Conservation (phyloP, 208 protist species). For the Blastocrithidia nonstop region DNA sequence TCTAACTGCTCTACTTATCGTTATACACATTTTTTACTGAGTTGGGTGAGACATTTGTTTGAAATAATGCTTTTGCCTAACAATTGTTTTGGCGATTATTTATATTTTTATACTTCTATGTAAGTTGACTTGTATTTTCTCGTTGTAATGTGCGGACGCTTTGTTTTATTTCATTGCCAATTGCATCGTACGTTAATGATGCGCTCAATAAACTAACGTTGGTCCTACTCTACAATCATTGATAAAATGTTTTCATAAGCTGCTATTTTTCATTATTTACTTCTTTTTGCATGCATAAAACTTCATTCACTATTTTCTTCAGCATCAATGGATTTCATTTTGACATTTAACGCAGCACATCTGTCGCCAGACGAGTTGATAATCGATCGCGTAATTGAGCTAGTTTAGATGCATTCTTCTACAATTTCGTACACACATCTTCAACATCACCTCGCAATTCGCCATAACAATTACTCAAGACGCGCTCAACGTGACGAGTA, state of each 20-base stretch:
- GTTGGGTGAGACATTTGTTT: neutral
- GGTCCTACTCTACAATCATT: too few relatives aligned
- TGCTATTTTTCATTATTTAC: too few relatives aligned
- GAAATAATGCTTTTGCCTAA: neutral
- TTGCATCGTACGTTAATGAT: too few relatives aligned
- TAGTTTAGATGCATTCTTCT: constrained; percentile 16
- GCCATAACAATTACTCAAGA: constrained; percentile 33
- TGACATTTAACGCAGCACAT: constrained; percentile 27
- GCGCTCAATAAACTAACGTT: too few relatives aligned
- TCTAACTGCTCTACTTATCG: too few relatives aligned
- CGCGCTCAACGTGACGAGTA: constrained; percentile 28
- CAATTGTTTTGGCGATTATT: neutral
- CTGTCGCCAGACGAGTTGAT: constrained; percentile 29
- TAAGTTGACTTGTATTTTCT: too few relatives aligned
- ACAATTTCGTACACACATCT: constrained; percentile 18
- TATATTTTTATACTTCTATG: too few relatives aligned
- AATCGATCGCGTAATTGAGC: constrained; percentile 55
- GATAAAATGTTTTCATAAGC: too few relatives aligned
- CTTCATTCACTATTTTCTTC: constrained; percentile 22
- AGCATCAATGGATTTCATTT: constrained; percentile 29
- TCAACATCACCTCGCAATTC: constrained; percentile 41
- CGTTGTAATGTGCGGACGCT: too few relatives aligned
- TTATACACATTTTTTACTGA: neutral
- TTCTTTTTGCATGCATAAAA: constrained; percentile 17
- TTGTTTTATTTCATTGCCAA: too few relatives aligned